Percentiles rank a stretch among this genome's conserved stretches.
Evolutionary conservation across 306 rosid species (phyloP).

Genomic region (Glycine latifolia): DNA sequence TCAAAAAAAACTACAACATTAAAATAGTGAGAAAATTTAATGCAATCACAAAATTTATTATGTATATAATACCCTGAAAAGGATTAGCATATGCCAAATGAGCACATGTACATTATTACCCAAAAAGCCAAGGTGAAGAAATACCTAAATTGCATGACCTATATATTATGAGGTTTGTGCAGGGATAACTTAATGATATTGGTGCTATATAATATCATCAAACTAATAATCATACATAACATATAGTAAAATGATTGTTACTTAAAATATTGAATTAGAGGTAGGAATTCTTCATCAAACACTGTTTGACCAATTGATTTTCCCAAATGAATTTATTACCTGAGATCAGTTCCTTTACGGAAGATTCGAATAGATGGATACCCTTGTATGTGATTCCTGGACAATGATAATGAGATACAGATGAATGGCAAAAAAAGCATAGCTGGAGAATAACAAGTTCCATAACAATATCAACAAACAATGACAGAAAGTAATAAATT

Average conservation of each 20-base stretch:
- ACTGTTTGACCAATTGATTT: conserved; percentile 19
- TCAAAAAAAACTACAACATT: not conserved
- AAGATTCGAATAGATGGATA: conserved; percentile 98
- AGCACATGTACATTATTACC: conserved; percentile 20
- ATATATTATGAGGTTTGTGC: conserved; percentile 34
- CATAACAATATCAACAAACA: conserved; percentile 32
- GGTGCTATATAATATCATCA: conserved; percentile 9
- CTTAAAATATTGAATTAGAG: conserved; percentile 22
- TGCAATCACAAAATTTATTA: conserved; percentile 18
- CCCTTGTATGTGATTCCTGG: conserved; percentile 97
- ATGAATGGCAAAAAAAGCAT: conserved; percentile 41
- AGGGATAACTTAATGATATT: conserved; percentile 11
- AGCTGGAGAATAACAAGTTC: conserved; percentile 35
- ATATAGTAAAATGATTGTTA: not conserved
- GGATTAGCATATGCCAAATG: not conserved
- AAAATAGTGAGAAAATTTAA: not conserved
- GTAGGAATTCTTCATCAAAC: conserved; percentile 29
- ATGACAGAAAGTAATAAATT: conserved; percentile 34
- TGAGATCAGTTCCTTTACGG: conserved; percentile 92
- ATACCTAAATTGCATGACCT: conserved; percentile 23
- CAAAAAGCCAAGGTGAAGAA: conserved; percentile 14
- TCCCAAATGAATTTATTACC: conserved; percentile 55
- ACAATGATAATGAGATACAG: conserved; percentile 44
- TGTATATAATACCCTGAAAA: conserved; percentile 23
- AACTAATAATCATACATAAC: conserved; percentile 2